phyloP scores from a whole-genome alignment of 768 basidiomycete species.

The Panus rudis region DNA sequence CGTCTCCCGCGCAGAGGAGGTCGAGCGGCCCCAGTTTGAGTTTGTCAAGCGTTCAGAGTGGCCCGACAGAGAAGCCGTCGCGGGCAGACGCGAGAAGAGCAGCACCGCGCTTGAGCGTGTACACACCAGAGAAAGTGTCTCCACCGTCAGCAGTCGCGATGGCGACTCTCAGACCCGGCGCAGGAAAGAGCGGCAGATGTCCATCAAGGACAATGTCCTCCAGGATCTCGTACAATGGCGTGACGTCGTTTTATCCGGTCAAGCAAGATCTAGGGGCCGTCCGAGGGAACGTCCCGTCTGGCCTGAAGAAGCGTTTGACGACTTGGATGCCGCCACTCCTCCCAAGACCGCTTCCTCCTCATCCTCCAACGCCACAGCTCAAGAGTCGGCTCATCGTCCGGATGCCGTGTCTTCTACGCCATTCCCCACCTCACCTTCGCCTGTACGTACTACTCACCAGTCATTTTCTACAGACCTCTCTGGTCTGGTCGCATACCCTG shows the following conservation, averaged over 20 bases:
- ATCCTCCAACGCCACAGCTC: constrained; percentile 18
- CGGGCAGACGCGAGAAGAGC: constrained; percentile 63
- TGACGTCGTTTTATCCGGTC: constrained; percentile 37
- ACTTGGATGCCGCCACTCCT: constrained; percentile 25
- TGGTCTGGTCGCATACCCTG: constrained; percentile 6
- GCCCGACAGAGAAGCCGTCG: constrained; percentile 74
- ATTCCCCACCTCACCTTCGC: constrained; percentile 40
- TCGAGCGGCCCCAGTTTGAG: constrained; percentile 65
- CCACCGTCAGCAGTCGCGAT: constrained; percentile 17
- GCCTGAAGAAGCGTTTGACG: constrained; percentile 30
- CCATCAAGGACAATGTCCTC: constrained; percentile 36
- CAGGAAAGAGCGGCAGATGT: constrained; percentile 30
- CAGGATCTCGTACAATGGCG: constrained; percentile 52
- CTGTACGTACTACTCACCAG: constrained; percentile 32
- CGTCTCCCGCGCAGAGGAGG: constrained; percentile 38
- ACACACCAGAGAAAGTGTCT: constrained; percentile 41
- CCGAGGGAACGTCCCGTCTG: constrained; percentile 45
- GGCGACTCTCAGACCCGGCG: constrained; percentile 8
- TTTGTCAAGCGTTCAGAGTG: constrained; percentile 82
- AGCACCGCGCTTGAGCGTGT: constrained; percentile 50
- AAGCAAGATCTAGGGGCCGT: constrained; percentile 50
- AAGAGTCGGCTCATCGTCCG: constrained; percentile 20
- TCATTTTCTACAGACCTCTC: constrained; percentile 28
- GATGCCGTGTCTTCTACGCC: constrained; percentile 25
- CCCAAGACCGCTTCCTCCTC: constrained; percentile 16